Evolutionary conservation across 768 basidiomycete species (phyloP), one percentile per base, ranked within the genome.

Genomic region (Mycena filopes): DNA sequence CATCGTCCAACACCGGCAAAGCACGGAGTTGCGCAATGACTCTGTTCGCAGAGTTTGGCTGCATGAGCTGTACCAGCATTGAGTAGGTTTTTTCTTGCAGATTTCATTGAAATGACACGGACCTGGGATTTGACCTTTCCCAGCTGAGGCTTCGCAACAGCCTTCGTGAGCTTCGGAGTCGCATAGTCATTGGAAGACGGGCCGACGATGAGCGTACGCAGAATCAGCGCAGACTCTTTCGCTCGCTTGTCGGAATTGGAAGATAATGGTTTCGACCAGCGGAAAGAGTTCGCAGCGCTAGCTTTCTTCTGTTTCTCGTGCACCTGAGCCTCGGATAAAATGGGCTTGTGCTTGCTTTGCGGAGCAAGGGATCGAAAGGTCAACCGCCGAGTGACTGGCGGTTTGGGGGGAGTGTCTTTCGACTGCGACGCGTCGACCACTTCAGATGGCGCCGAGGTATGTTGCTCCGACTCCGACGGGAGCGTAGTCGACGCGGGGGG

Each of bases 131-230:
- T 94, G 71, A 92, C 81, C 70, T 87, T 89, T 68, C 78, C 83
- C 25, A 93, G 63, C 65, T 88, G 85, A 13, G 85, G 81, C 63
- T 80, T 83, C 36, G 86, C 83, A 13, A 80, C 66, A 6, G 78
- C 67, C 53, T 79, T 78, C 12, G 82, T 77, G 60, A 84, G 80
- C 60, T 76, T 75, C 26, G 82, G 80, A 21, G 78, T 70, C 4
- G 76, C 60, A 4, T 70, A 67, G 25, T 65, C 63, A 59, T 69
- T 65, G 46, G 80, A 68, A 38, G 80, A 65, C 25, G 81, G 80
- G 2, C 92, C 93, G 65, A 92, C 75, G 66, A 94, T 94, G 67
- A 94, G 80, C 11, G 87, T 81, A 55, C 90, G 89, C 42, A 92
- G 79, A 46, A 87, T 75, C 55, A 85, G 64, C 2, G 93, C 93